phyloP scores from a whole-genome alignment of 2,329 filamentous ascomycete species.

The Scopulariopsis brevicaulis region DNA sequence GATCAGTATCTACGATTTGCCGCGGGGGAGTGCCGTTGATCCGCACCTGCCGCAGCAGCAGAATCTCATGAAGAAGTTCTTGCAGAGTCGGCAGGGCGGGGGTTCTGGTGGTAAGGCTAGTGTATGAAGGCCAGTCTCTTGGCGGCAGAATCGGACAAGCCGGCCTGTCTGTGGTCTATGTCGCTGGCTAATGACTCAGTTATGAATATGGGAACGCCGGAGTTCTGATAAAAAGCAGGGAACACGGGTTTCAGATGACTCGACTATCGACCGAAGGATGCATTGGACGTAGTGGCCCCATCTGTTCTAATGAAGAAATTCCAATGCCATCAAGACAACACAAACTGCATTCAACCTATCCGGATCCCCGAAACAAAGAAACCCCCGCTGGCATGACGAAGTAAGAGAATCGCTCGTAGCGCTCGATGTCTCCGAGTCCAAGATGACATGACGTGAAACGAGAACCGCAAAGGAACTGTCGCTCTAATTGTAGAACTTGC shows the following conservation, averaged over 20 bases:
- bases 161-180: too few relatives aligned
- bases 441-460: background rate
- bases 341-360: background rate
- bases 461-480: background rate
- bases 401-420: background rate
- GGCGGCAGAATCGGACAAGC: too few relatives aligned
- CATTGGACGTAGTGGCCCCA: background rate
- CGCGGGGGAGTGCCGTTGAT: constrained; percentile 19
- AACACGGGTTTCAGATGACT: too few relatives aligned
- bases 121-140: background rate
- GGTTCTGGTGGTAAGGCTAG: background rate
- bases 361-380: background rate
- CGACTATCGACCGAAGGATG: too few relatives aligned
- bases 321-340: background rate
- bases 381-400: background rate
- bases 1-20: constrained; percentile 36
- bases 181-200: background rate
- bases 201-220: background rate
- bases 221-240: background rate
- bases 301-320: background rate
- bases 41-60: constrained; percentile 29
- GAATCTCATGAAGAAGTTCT: constrained; percentile 37
- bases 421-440: background rate
- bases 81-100: constrained; percentile 16
- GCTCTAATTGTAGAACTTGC: constrained; percentile 81